A percentile compares a stretch with the other conserved stretches of the same genome.
phyloP scores from a whole-genome alignment of 805 yeast species.

The Lachancea meyersii region DNA sequence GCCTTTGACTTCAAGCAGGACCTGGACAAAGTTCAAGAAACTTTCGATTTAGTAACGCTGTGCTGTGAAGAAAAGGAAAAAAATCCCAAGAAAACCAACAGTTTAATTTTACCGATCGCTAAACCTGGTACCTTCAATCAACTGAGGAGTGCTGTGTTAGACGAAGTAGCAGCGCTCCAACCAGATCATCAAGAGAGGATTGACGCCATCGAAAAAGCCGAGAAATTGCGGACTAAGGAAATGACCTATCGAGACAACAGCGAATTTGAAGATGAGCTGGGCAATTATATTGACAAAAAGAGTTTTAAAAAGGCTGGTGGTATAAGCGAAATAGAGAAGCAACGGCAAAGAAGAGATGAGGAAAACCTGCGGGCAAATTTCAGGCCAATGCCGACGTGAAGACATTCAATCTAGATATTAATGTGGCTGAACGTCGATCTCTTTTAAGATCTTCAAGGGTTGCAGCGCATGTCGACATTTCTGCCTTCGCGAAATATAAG shows the following conservation, averaged over 20 bases:
- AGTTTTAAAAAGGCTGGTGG: conserved; percentile 83
- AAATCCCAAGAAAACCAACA: conserved; percentile 39
- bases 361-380: conserved; percentile 56
- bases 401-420: not conserved
- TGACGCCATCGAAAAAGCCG: conserved; percentile 87
- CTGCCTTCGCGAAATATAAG: too few species aligned
- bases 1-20: conserved; percentile 76
- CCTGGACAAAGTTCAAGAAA: conserved; percentile 69
- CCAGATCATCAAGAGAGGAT: conserved; percentile 83
- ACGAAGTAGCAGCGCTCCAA: conserved; percentile 68
- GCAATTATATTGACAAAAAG: conserved; percentile 72
- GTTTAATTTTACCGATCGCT: conserved; percentile 40
- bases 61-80: conserved; percentile 75
- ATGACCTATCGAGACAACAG: conserved; percentile 48
- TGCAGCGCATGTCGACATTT: too few species aligned
- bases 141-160: conserved; percentile 69
- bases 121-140: conserved; percentile 59
- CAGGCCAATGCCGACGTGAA: conserved; percentile 3
- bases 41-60: conserved; percentile 72
- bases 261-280: conserved; percentile 80
- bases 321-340: conserved; percentile 73
- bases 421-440: not conserved
- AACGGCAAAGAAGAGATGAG: conserved; percentile 60
- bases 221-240: conserved; percentile 68
- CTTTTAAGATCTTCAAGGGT: too few species aligned